Evolutionary conservation across 1,139 yeast species (phyloP).

Genomic region (Taiozyma sp.): DNA sequence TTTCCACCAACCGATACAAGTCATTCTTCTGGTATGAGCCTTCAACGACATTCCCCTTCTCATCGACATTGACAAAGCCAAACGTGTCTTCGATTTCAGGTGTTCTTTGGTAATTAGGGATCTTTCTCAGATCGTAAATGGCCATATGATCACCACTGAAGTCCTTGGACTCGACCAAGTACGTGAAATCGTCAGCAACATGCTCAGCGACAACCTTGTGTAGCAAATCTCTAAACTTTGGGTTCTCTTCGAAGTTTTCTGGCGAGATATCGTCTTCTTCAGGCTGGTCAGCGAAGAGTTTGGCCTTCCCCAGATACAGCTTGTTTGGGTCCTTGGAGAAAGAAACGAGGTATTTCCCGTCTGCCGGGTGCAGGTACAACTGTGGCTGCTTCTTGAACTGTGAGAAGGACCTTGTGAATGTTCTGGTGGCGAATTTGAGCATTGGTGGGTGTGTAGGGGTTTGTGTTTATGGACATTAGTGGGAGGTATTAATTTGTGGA

Average conservation of each 20-base stretch:
- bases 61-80: constrained; percentile 65
- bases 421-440: not conserved
- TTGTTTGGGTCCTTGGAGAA: constrained; percentile 34
- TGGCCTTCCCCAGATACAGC: constrained; percentile 27
- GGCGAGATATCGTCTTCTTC: constrained; percentile 4
- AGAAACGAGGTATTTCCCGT: constrained; percentile 18
- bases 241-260: constrained; percentile 25
- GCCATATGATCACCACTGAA: constrained; percentile 60
- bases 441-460: not conserved
- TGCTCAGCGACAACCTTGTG: constrained; percentile 27
- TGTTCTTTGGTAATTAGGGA: constrained; percentile 63
- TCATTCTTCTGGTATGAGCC: constrained; percentile 55
- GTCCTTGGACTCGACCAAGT: constrained; percentile 57
- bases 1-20: constrained; percentile 56
- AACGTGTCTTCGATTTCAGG: constrained; percentile 71
- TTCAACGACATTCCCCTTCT: constrained; percentile 48
- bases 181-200: constrained; percentile 49
- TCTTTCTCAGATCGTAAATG: constrained; percentile 63
- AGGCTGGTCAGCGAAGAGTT: constrained; percentile 7
- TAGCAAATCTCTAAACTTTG: constrained; percentile 25
- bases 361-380: constrained; percentile 8
- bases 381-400: constrained; percentile 8
- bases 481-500: not conserved
- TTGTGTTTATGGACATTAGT: not conserved
- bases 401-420: not conserved